These are phyloP conservation scores for Trichosanthes cucumerina DNA, from an alignment of 306 rosid genomes.

Conservation along the genomic window DNA sequence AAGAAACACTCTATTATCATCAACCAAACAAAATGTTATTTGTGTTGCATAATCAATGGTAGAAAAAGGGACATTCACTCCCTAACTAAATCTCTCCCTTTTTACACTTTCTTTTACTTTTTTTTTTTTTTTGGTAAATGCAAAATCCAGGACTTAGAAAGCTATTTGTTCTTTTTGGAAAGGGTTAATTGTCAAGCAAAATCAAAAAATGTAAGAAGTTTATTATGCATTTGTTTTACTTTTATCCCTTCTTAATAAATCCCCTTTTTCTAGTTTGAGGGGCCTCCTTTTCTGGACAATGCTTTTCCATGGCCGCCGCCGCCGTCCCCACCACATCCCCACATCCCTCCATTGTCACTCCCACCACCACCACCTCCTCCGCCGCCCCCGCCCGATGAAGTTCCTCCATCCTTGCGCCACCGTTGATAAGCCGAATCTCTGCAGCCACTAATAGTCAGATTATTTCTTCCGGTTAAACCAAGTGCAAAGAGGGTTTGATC, in stretches of 20 bases:
- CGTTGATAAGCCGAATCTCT: not conserved
- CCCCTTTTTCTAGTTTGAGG: not conserved
- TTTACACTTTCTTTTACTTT: no score
- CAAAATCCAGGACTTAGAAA: not conserved
- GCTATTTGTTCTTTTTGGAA: not conserved
- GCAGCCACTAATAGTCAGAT: not conserved
- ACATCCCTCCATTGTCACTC: not conserved
- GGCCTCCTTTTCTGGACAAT: not conserved
- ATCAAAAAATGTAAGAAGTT: not conserved
- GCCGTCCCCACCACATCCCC: conserved; percentile 7
- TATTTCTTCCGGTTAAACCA: not conserved
- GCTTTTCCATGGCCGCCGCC: not conserved
- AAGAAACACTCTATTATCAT: not conserved
- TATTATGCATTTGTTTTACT: not conserved
- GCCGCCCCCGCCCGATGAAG: conserved; percentile 6
- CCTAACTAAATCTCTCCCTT: no score
- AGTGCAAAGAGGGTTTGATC: not conserved
- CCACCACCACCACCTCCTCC: conserved; percentile 11
- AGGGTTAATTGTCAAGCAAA: not conserved
- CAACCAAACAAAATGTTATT: not conserved
- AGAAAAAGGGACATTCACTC: no score
- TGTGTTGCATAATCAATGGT: not conserved
- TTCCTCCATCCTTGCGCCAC: conserved; percentile 4
- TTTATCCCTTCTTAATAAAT: not conserved
- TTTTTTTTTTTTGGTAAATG: no score